A percentile compares a stretch with the other conserved stretches of the same genome.
Evolutionary conservation across 1,139 yeast genomes (phyloP).

Genomic region (Pichia sp.): DNA sequence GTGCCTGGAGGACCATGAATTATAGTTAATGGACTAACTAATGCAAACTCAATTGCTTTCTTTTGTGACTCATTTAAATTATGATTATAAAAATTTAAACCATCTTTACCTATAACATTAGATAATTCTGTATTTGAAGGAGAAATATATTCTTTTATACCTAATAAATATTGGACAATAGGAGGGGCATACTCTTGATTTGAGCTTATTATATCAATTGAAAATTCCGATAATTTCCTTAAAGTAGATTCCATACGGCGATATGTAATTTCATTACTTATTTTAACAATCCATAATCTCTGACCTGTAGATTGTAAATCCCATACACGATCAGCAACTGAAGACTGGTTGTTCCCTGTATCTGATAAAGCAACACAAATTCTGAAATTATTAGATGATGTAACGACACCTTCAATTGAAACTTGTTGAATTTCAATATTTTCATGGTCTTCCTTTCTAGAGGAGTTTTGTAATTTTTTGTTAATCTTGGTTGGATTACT

Average conservation of each 20-base stretch:
- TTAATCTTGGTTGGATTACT: slow-evolving; percentile 10
- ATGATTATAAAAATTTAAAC: slow-evolving; percentile 40
- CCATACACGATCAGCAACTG: slow-evolving; percentile 32
- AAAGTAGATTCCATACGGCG: slow-evolving; percentile 77
- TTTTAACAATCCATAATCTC: slow-evolving; percentile 49
- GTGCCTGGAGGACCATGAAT: slow-evolving; percentile 81
- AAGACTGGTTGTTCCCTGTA: not conserved
- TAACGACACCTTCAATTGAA: slow-evolving; percentile 54
- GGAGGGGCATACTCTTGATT: slow-evolving; percentile 10
- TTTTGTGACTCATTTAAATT: slow-evolving; percentile 69
- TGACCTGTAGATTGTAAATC: slow-evolving; percentile 30
- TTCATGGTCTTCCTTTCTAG: slow-evolving; percentile 27
- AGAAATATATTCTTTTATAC: slow-evolving; percentile 32
- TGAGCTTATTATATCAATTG: slow-evolving; percentile 25
- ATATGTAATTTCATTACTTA: slow-evolving; percentile 65
- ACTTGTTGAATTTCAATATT: slow-evolving; percentile 28
- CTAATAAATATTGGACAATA: slow-evolving; percentile 41
- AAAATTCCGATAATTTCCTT: slow-evolving; percentile 54
- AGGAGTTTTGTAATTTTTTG: slow-evolving; percentile 26
- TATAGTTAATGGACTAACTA: slow-evolving; percentile 42
- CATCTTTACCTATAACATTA: slow-evolving; percentile 1
- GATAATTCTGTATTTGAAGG: slow-evolving; percentile 12
- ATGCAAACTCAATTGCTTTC: slow-evolving; percentile 48
- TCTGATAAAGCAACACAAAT: slow-evolving; percentile 42
- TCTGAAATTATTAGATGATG: slow-evolving; percentile 38